Conservation (phyloP, 371 early-diverging fungal species). For the Mortierella sp. region DNA sequence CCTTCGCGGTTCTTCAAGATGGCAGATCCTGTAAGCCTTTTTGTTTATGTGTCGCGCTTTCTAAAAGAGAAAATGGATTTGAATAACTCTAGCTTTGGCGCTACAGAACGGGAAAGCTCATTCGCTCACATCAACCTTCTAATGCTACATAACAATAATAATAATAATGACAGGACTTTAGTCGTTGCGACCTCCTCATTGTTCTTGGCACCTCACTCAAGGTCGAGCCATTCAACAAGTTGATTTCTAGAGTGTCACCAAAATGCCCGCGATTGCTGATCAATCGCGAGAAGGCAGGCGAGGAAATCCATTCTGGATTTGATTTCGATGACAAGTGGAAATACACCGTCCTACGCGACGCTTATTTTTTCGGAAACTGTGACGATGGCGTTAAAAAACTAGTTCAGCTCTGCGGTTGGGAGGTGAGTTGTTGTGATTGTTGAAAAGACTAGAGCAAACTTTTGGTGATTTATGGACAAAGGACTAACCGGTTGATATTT, state of each 20-base stretch:
- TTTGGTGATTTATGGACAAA: not conserved
- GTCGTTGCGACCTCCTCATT: slow-evolving; percentile 83
- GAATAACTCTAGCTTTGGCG: not conserved
- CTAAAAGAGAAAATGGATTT: no score
- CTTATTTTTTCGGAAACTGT: slow-evolving; percentile 77
- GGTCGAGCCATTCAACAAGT: slow-evolving; percentile 90
- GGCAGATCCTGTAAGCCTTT: slow-evolving; percentile 55
- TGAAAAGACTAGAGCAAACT: not conserved
- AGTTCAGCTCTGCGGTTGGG: slow-evolving; percentile 73
- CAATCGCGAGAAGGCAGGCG: slow-evolving; percentile 86
- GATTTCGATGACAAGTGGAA: slow-evolving; percentile 79
- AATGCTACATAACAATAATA: slow-evolving; percentile 25
- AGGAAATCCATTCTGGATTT: slow-evolving; percentile 71
- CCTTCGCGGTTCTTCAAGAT: slow-evolving; percentile 74
- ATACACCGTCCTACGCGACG: slow-evolving; percentile 74
- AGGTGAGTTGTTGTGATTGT: slow-evolving; percentile 33
- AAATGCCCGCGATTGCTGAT: slow-evolving; percentile 87
- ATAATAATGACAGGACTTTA: slow-evolving; percentile 67
- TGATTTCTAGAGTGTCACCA: slow-evolving; percentile 72
- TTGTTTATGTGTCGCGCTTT: not conserved
- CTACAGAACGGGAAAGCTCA: not conserved
- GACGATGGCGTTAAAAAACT: slow-evolving; percentile 78
- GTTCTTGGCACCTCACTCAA: slow-evolving; percentile 91
- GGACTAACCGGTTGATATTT: not conserved
- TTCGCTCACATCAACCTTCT: slow-evolving; percentile 1